A percentile compares a stretch with the other conserved stretches of the same genome.
These are phyloP conservation scores for Daldinia childiae DNA, from an alignment of 495 filamentous ascomycete species.

Conservation along the genomic window DNA sequence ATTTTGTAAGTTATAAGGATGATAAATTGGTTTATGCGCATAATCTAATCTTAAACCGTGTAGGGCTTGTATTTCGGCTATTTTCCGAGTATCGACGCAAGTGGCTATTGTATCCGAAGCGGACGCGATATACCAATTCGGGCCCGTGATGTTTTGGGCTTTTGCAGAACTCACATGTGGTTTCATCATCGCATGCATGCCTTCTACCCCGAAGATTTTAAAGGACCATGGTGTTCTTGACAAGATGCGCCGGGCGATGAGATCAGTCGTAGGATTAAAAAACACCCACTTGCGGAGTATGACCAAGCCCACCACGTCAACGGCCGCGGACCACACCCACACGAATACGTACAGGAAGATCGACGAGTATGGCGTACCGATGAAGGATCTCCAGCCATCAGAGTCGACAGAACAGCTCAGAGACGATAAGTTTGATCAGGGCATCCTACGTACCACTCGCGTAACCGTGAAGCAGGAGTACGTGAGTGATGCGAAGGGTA, in stretches of 20 bases:
- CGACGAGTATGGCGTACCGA: constrained; percentile 27
- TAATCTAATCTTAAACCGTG: constrained; percentile 10
- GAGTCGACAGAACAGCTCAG: constrained; percentile 35
- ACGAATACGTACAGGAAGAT: constrained; percentile 33
- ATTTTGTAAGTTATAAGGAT: constrained; percentile 46
- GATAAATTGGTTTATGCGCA: too few species aligned
- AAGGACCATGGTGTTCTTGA: constrained; percentile 36
- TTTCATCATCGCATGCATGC: constrained; percentile 46
- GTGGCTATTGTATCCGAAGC: constrained; percentile 28
- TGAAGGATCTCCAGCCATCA: constrained; percentile 28
- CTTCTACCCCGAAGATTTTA: constrained; percentile 45
- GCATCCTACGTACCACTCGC: constrained; percentile 34
- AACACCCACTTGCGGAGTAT: constrained; percentile 20
- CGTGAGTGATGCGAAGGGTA: constrained; percentile 7
- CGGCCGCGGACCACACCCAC: constrained; percentile 14
- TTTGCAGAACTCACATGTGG: constrained; percentile 46
- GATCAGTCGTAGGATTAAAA: constrained; percentile 29
- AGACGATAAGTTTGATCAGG: constrained; percentile 26
- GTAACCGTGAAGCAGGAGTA: constrained; percentile 36
- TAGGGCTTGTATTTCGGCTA: constrained; percentile 46
- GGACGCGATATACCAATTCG: constrained; percentile 36
- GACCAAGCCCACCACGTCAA: constrained; percentile 15
- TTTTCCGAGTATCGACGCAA: constrained; percentile 43
- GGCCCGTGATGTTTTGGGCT: constrained; percentile 47
- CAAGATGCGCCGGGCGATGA: constrained; percentile 24